Percentiles rank a stretch among this genome's conserved stretches.
Evolutionary conservation across 2,329 filamentous ascomycete species (phyloP).

Genomic region (Chrysosporium queenslandicum): DNA sequence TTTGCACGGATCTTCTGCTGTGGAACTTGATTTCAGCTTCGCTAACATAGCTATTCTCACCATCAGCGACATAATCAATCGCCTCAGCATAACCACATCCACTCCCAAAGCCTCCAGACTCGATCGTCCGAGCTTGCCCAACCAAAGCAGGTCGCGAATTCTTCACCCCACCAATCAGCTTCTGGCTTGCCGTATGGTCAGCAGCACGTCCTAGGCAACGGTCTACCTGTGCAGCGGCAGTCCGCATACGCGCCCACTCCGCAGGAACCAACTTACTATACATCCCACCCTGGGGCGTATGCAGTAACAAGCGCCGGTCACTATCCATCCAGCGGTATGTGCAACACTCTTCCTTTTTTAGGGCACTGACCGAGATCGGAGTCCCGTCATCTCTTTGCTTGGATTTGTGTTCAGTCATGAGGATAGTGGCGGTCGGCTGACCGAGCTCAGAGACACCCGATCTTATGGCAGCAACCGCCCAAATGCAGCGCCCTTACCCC

Average conservation of each 20-base stretch:
- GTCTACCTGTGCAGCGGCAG: slow-evolving; percentile 42
- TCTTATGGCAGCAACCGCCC: slow-evolving; percentile 54
- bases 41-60: not conserved
- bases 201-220: slow-evolving; percentile 27
- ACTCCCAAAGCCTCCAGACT: slow-evolving; percentile 18
- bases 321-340: slow-evolving; percentile 78
- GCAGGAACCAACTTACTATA: slow-evolving; percentile 63
- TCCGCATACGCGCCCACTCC: slow-evolving; percentile 53
- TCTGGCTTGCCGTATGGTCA: slow-evolving; percentile 24
- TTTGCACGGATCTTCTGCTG: not conserved
- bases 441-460: slow-evolving; percentile 55
- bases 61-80: slow-evolving; percentile 26
- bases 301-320: slow-evolving; percentile 72
- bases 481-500: slow-evolving; percentile 65
- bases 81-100: slow-evolving; percentile 25
- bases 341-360: slow-evolving; percentile 1
- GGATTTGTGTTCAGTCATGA: slow-evolving; percentile 38
- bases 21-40: not conserved
- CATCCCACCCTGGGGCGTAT: slow-evolving; percentile 71
- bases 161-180: slow-evolving; percentile 35
- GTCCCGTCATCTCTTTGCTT: no score
- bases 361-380: no score
- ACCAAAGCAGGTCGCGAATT: not conserved
- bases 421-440: slow-evolving; percentile 47
- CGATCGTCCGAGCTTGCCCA: not conserved